Conservation (phyloP, 345 rosid species). For the Aurinia saxatilis region DNA sequence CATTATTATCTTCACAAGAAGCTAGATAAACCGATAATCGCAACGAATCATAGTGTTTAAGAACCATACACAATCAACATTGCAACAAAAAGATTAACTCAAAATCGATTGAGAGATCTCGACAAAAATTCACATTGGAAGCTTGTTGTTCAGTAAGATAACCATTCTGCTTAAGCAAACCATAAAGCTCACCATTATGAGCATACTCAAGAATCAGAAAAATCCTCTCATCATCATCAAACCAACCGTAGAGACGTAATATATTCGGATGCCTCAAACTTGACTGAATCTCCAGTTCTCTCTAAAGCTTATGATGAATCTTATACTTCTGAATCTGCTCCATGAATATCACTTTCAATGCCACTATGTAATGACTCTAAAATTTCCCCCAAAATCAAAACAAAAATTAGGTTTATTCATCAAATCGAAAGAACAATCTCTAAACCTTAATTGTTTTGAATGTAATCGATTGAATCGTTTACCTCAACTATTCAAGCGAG, state of each 20-base stretch:
- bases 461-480: not conserved
- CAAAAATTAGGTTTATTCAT: not conserved
- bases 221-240: constrained; percentile 62
- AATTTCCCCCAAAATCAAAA: no score
- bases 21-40: no score
- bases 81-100: not conserved
- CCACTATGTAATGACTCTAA: constrained; percentile 74
- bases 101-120: no score
- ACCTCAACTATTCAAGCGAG: constrained; percentile 83
- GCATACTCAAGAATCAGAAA: constrained; percentile 96
- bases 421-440: not conserved
- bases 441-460: no score
- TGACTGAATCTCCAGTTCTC: constrained; percentile 91
- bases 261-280: constrained; percentile 65
- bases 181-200: constrained; percentile 80
- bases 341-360: constrained; percentile 82
- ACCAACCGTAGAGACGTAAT: constrained; percentile 83
- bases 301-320: constrained; percentile 68
- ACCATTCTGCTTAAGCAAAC: constrained; percentile 50
- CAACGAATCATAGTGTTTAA: no score
- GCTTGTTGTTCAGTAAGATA: constrained; percentile 61
- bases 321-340: constrained; percentile 78
- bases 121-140: constrained; percentile 89
- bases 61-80: no score
- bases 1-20: no score